phyloP scores from a whole-genome alignment of 2,329 filamentous ascomycete genomes.

The Nothophoma quercina region DNA sequence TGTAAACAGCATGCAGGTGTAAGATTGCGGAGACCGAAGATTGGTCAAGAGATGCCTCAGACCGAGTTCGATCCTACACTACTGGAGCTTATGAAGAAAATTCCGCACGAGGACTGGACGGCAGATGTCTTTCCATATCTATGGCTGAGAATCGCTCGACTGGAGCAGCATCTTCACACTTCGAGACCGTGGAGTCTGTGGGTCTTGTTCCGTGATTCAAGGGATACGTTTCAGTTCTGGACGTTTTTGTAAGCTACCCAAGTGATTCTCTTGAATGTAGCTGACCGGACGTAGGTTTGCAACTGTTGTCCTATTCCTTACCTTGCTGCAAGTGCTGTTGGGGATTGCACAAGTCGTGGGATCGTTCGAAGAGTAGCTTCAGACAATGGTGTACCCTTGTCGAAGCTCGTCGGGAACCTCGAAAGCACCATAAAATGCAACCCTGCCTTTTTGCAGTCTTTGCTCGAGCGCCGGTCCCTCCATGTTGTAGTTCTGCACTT shows the following conservation, averaged over 20 bases:
- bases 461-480: conserved; percentile 22
- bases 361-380: conserved; percentile 17
- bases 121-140: conserved; percentile 29
- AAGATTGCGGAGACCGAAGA: neutral
- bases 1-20: neutral
- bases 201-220: conserved; percentile 32
- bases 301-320: conserved; percentile 28
- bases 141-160: conserved; percentile 26
- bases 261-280: neutral
- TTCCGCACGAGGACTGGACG: conserved; percentile 28
- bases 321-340: conserved; percentile 26
- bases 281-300: conserved; percentile 26
- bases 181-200: conserved; percentile 35
- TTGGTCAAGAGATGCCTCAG: too few species aligned
- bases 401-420: conserved; percentile 29
- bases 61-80: conserved; percentile 29
- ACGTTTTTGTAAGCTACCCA: conserved; percentile 27
- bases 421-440: conserved; percentile 35
- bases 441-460: conserved; percentile 24
- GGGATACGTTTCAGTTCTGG: conserved; percentile 35
- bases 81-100: conserved; percentile 8
- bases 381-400: conserved; percentile 21
- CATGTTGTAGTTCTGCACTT: conserved; percentile 29
- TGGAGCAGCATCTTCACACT: conserved; percentile 29
- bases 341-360: conserved; percentile 29